Percentiles rank a stretch among this genome's conserved stretches.
phyloP scores from a whole-genome alignment of 768 basidiomycete genomes.

The Clitopilus hobsonii region DNA sequence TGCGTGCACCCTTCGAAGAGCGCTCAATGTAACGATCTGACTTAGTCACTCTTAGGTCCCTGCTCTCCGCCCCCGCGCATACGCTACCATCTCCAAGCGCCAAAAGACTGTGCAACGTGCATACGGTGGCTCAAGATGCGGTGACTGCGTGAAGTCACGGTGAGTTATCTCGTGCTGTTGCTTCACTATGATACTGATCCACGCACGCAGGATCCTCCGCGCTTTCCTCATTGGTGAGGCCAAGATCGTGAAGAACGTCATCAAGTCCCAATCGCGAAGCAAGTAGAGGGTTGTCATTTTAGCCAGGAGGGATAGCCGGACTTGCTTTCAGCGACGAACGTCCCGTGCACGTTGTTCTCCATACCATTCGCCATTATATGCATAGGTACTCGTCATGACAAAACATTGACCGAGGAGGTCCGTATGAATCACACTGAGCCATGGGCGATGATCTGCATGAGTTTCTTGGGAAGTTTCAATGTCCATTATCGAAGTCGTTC shows the following conservation, averaged over 20 bases:
- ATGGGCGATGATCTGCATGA: neutral
- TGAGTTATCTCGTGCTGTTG: slow-evolving; percentile 30
- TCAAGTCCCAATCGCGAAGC: slow-evolving; percentile 76
- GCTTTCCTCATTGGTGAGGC: slow-evolving; percentile 99
- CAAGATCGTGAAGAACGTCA: slow-evolving; percentile 99
- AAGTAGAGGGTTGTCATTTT: slow-evolving; percentile 25
- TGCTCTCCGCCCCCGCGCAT: slow-evolving; percentile 93
- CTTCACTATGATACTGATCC: slow-evolving; percentile 4
- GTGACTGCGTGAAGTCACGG: slow-evolving; percentile 93
- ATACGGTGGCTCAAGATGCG: slow-evolving; percentile 86
- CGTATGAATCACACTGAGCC: neutral
- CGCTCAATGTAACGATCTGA: neutral
- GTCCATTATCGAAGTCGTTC: too few species aligned
- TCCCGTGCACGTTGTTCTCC: slow-evolving; percentile 11
- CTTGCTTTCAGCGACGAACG: slow-evolving; percentile 9
- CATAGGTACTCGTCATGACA: neutral
- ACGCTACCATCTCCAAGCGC: slow-evolving; percentile 94
- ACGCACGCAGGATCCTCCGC: slow-evolving; percentile 73
- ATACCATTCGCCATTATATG: neutral
- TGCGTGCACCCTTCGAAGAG: slow-evolving; percentile 35
- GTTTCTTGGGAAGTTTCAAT: too few species aligned
- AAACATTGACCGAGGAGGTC: slow-evolving; percentile 1
- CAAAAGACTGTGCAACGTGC: slow-evolving; percentile 95
- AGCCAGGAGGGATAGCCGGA: slow-evolving; percentile 1
- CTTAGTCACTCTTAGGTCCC: slow-evolving; percentile 54